phyloP scores from a whole-genome alignment of 169 alveolate species.

The Plasmodium inui region DNA sequence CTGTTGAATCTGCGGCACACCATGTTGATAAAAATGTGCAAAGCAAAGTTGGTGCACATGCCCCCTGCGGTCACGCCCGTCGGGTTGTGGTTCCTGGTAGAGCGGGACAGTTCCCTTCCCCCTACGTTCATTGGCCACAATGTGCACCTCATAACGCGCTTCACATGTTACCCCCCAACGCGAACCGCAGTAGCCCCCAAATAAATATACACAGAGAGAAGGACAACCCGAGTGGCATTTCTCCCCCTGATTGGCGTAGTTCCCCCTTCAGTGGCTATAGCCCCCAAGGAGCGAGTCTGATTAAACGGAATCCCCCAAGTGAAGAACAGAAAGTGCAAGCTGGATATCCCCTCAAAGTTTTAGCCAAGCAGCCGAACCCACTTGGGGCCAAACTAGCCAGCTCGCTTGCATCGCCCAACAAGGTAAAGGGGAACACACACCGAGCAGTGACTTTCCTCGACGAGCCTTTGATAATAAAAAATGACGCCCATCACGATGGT shows the following conservation, averaged over 20 bases:
- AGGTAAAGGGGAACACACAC: conserved; percentile 1
- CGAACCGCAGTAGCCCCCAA: not conserved
- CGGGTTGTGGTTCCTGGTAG: not conserved
- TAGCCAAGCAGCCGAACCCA: not conserved
- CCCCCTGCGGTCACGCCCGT: not conserved
- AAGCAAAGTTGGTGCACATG: not conserved
- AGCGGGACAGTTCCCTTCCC: not conserved
- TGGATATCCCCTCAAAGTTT: not conserved
- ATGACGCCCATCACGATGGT: not conserved
- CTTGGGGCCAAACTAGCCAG: not conserved
- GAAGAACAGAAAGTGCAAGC: not conserved
- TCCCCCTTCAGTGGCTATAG: not conserved
- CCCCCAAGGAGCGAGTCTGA: not conserved
- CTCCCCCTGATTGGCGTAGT: not conserved
- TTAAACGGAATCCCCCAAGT: not conserved
- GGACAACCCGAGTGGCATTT: not conserved
- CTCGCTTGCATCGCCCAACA: not conserved
- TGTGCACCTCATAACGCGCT: not conserved
- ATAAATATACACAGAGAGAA: not conserved
- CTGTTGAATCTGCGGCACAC: not conserved
- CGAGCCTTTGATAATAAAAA: not conserved
- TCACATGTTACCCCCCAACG: not conserved
- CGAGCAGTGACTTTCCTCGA: not conserved
- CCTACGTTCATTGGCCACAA: not conserved
- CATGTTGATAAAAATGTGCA: not conserved